phyloP scores from a whole-genome alignment of 306 rosid species.

The Datisca glomerata region DNA sequence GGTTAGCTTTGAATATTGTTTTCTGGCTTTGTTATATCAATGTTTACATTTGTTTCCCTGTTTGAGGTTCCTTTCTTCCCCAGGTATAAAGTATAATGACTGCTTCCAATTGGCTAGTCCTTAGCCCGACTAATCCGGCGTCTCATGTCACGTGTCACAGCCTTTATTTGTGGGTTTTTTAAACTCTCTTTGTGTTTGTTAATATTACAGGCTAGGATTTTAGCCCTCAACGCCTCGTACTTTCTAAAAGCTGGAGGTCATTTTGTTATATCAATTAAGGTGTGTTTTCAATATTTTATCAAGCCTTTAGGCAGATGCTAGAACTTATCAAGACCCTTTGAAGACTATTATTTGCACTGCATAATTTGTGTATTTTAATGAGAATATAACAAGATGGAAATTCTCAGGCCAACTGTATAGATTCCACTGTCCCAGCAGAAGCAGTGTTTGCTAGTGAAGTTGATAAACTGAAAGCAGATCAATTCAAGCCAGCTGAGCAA shows the following conservation, averaged over 20 bases:
- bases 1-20: too few relatives aligned
- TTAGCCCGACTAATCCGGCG: too few relatives aligned
- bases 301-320: neutral
- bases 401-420: slow-evolving; percentile 72
- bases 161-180: neutral
- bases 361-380: neutral
- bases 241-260: slow-evolving; percentile 84
- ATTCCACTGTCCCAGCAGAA: slow-evolving; percentile 61
- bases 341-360: neutral
- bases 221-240: slow-evolving; percentile 80
- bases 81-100: too few relatives aligned
- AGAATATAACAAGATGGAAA: too few relatives aligned
- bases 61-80: too few relatives aligned
- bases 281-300: slow-evolving; percentile 10
- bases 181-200: neutral
- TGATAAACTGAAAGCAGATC: slow-evolving; percentile 63
- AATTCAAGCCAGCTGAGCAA: slow-evolving; percentile 74
- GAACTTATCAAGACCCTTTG: neutral
- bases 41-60: too few relatives aligned
- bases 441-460: slow-evolving; percentile 61
- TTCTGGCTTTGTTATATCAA: too few relatives aligned
- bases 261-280: slow-evolving; percentile 93
- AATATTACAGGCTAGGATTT: slow-evolving; percentile 78
- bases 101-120: too few relatives aligned
- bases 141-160: neutral